These are phyloP conservation scores for Halophytophthora polymorphica DNA, from an alignment of 352 stramenopile species.

Conservation along the genomic window DNA sequence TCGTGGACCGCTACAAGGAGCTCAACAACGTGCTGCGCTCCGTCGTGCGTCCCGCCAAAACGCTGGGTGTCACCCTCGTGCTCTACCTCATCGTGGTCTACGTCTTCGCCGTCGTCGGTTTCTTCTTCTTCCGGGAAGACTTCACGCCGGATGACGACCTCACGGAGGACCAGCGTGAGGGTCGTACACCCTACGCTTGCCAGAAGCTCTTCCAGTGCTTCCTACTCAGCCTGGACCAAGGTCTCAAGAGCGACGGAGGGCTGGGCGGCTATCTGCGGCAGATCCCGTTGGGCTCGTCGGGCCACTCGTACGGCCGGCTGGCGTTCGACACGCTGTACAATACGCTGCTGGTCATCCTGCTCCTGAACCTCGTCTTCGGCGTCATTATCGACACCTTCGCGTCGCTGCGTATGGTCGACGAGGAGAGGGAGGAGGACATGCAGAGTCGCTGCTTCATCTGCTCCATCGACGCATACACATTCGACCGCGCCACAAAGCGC, in stretches of 20 bases:
- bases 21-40: constrained; percentile 70
- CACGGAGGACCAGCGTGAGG: constrained; percentile 28
- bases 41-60: constrained; percentile 56
- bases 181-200: constrained; percentile 48
- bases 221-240: constrained; percentile 66
- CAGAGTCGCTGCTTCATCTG: constrained; percentile 77
- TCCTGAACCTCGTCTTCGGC: constrained; percentile 78
- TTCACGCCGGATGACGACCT: constrained; percentile 36
- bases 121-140: constrained; percentile 73
- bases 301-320: constrained; percentile 49
- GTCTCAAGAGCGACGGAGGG: constrained; percentile 61
- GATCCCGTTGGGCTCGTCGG: constrained; percentile 31
- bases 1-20: constrained; percentile 77
- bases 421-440: constrained; percentile 68
- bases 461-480: constrained; percentile 77
- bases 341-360: constrained; percentile 61
- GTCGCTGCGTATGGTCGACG: constrained; percentile 58
- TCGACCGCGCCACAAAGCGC: constrained; percentile 59
- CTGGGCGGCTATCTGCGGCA: constrained; percentile 48
- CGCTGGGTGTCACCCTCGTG: constrained; percentile 54
- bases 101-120: constrained; percentile 66
- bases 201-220: constrained; percentile 74
- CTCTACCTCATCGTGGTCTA: constrained; percentile 75
- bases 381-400: constrained; percentile 84
- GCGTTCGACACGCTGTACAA: constrained; percentile 71